Conservation (phyloP, 73 alveolate genomes). For the Tetrahymena thermophila region DNA sequence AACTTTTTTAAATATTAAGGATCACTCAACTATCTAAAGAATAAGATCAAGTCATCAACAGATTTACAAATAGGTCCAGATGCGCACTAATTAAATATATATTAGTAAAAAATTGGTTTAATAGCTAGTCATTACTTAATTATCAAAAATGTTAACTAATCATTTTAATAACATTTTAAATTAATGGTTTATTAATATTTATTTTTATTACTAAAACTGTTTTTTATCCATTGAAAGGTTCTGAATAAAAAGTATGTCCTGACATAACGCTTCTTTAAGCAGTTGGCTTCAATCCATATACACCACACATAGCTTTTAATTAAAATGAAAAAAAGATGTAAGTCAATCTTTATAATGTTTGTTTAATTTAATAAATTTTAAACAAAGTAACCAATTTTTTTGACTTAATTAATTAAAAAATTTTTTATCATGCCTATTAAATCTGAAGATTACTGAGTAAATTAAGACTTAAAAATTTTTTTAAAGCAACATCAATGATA, state of each 20-base stretch:
- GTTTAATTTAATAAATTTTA: no score
- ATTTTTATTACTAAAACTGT: constrained; percentile 54
- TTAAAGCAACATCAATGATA: no score
- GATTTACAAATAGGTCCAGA: constrained; percentile 57
- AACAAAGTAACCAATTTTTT: neutral
- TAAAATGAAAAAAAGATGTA: neutral
- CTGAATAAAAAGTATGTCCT: constrained; percentile 4
- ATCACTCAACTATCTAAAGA: constrained; percentile 3
- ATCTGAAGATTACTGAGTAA: no score
- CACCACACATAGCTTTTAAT: neutral
- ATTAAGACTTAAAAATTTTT: no score
- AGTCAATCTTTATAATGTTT: no score
- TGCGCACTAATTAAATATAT: neutral
- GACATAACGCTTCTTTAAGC: neutral
- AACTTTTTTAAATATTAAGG: neutral
- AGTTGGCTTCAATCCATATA: neutral
- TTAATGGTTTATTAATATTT: no score
- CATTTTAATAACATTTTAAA: no score
- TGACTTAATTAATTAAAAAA: no score
- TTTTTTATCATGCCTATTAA: no score
- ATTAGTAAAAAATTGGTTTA: neutral
- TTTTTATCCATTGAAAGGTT: constrained; percentile 61
- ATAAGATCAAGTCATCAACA: constrained; percentile 44
- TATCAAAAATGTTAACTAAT: no score
- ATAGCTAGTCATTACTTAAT: neutral